Evolutionary conservation across 2,329 filamentous ascomycete genomes (phyloP), one percentile per base, ranked within the genome.

Genomic region (Cercospora berteroae): DNA sequence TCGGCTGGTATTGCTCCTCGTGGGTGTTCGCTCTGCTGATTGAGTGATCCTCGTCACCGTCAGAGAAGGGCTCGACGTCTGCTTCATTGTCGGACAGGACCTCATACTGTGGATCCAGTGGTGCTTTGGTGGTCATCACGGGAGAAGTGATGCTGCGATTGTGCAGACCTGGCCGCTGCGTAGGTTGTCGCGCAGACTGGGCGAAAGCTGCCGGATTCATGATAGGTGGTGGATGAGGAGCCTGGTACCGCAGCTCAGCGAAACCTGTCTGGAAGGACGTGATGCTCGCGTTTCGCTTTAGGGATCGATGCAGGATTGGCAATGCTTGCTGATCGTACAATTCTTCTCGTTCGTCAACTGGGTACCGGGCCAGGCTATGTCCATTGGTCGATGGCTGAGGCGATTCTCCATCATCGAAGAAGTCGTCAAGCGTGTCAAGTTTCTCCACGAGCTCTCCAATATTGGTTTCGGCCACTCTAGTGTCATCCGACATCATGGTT

Each of bases 281-380:
- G 1, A 88, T 87, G 60, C 88, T 91, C 42, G 90, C 89, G 70
- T 89, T 94, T 10, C 92, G 76, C 23, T 85, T 87, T 25, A 91
- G 84, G 0, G 93, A 95, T 75, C 95, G 92, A 73, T 95, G 91
- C 5, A 97, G 81, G 61, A 97, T 96, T 0, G 94, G 94, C 10
- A 95, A 84, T 6, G 95, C 96, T 76, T 96, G 92, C 78, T 97
- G 93, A 74, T 97, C 94, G 79, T 98, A 97, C 0, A 97, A 81
- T 76, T 92, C 89, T 23, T 94, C 92, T 10, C 89, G 90, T 71
- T 95, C 76, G 23, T 76, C 73, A 8, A 74, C 70, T 48, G 69
- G 52, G 57, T 72, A 67, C 65, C 69, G 36, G 25, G 62, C 64
- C 20, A 71, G 61, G 16, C 66, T 60, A 29, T 70, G 39, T 56